Base-by-base conservation (phyloP, 805 yeast genomes). In the Saccharomyces jurei region DNA sequence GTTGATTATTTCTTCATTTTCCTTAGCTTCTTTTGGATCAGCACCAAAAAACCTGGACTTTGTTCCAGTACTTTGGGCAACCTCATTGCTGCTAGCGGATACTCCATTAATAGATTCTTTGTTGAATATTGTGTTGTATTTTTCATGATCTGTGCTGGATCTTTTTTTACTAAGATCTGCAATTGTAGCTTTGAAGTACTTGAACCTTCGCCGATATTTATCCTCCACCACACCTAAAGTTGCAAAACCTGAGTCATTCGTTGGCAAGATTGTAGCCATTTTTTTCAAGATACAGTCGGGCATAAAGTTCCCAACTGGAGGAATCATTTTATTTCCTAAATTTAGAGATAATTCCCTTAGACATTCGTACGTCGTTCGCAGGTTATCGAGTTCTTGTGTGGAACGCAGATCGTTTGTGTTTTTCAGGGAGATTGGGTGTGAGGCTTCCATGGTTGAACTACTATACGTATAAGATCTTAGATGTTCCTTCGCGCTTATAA, bases 191-290 rank as follows among this genome's bases (percentile, higher is more conserved):
- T 60, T 65, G 28, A 69, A 60, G 48, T 59, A 60, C 31, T 57
- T 63, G 31, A 57, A 69, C 41, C 62, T 61, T 14, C 58, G 60
- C 8, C 58, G 54, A 26, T 63, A 65, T 10, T 41, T 54, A 14
- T 57, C 61, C 8, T 55, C 58, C 10, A 60, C 56, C 13, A 55
- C 64, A 13, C 61, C 59, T 5, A 69, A 41, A 4, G 54, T 55
- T 4, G 56, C 36, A 53, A 65, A 68, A 41, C 65, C 69, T 2
- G 57, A 62, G 25, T 61, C 63, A 3, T 63, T 56, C 5, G 55
- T 53, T 2, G 72, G 72, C 14, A 69, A 49, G 11, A 54, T 47
- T 17, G 57, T 58, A 0, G 71, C 69, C 3, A 66, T 53, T 48
- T 61, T 63, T 52, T 56, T 63, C 11, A 69, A 47, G 2, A 64